Evolutionary conservation across 169 alveolate species (phyloP).

Genomic region (Cystoisospora suis): DNA sequence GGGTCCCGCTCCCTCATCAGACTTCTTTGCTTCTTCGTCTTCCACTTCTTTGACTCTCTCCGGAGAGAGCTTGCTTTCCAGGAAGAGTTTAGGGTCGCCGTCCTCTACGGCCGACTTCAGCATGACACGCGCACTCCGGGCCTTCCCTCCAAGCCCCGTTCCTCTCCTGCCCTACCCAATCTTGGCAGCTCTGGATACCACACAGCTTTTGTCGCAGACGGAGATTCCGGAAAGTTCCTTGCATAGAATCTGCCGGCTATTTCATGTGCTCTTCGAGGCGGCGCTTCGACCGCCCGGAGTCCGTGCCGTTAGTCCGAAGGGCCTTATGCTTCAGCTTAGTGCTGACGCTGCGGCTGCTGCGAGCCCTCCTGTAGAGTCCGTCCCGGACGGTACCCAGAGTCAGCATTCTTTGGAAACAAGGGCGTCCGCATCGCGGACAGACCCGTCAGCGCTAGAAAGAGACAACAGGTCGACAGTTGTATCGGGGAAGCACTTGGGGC

Average conservation of each 20-base stretch:
- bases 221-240: neutral
- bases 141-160: conserved; percentile 10
- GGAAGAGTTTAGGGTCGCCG: neutral
- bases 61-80: no score
- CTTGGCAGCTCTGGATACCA: conserved; percentile 1
- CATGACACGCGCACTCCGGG: neutral
- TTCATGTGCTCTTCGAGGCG: conserved; percentile 21
- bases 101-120: no score
- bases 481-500: no score
- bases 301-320: neutral
- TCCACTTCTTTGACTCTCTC: no score
- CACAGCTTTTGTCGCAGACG: neutral
- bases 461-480: no score
- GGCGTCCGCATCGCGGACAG: no score
- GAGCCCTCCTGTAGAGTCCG: no score
- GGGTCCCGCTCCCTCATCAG: neutral
- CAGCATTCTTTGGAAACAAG: no score
- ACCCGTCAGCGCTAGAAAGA: no score
- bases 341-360: no score
- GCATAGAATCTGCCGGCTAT: neutral
- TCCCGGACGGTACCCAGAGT: no score
- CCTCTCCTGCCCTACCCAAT: conserved; percentile 4
- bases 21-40: neutral
- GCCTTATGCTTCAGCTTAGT: no score
- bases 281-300: neutral